These are phyloP conservation scores for Pseudogymnoascus pannorum DNA, from an alignment of 2,329 filamentous ascomycete species.

Conservation along the genomic window DNA sequence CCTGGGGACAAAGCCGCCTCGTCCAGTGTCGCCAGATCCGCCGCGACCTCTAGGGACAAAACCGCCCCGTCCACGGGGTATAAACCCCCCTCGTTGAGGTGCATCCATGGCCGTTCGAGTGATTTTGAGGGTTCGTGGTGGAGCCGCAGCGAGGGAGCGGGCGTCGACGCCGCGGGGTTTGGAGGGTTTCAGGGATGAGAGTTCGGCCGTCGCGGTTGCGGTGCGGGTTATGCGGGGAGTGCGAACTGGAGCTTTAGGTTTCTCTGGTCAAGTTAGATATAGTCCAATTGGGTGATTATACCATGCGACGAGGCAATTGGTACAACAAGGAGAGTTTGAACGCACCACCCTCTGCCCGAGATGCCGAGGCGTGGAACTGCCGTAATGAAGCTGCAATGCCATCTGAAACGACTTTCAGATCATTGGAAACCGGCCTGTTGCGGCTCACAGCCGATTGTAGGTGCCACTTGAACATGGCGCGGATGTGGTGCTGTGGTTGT, in stretches of 20 bases:
- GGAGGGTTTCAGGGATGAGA: slow-evolving; percentile 21
- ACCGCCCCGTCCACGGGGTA: neutral
- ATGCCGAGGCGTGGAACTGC: slow-evolving; percentile 25
- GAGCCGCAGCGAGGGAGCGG: slow-evolving; percentile 25
- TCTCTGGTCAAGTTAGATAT: neutral
- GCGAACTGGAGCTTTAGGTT: neutral
- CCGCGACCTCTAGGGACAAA: neutral
- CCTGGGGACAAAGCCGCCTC: neutral
- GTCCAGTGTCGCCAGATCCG: neutral
- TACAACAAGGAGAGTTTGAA: neutral
- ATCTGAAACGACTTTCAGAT: slow-evolving; percentile 24
- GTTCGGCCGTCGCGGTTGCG: slow-evolving; percentile 20
- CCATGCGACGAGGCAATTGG: neutral
- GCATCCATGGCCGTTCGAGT: neutral
- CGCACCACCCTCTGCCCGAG: slow-evolving; percentile 13
- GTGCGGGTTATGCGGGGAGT: slow-evolving; percentile 5
- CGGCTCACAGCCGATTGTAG: slow-evolving; percentile 27
- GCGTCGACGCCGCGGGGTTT: slow-evolving; percentile 26
- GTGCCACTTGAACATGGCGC: slow-evolving; percentile 31
- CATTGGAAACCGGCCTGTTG: slow-evolving; percentile 22
- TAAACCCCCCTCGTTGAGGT: neutral
- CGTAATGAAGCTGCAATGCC: slow-evolving; percentile 28
- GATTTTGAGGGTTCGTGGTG: slow-evolving; percentile 18
- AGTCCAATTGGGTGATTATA: neutral
- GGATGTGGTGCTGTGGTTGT: slow-evolving; percentile 14